phyloP scores from a whole-genome alignment of 1,284 basidiomycete species.

The Ceratobasidium papillatum region DNA sequence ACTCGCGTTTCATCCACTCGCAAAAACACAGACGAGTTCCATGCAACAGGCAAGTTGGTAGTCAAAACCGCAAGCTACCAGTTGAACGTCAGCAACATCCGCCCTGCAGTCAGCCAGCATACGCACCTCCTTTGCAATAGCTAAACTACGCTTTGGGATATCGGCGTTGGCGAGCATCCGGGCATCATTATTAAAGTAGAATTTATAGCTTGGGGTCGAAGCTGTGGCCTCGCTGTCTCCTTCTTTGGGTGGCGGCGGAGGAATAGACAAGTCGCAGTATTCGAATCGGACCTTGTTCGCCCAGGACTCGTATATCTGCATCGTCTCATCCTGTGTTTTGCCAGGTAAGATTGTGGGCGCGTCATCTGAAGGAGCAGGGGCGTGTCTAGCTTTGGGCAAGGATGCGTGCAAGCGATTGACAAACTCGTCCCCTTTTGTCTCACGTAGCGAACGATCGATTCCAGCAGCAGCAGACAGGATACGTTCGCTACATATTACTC shows the following conservation, averaged over 20 bases:
- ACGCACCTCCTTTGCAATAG: conserved; percentile 88
- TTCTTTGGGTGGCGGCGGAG: conserved; percentile 50
- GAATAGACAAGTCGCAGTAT: conserved; percentile 81
- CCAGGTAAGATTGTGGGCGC: conserved; percentile 40
- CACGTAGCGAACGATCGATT: conserved; percentile 83
- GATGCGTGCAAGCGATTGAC: conserved; percentile 77
- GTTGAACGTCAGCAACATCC: neutral
- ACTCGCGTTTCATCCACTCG: conserved; percentile 87
- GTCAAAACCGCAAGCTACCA: conserved; percentile 85
- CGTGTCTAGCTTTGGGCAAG: conserved; percentile 60
- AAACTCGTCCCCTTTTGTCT: conserved; percentile 86
- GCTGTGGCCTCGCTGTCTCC: conserved; percentile 48
- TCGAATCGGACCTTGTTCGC: conserved; percentile 81
- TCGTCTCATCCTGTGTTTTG: conserved; percentile 68
- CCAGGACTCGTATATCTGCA: conserved; percentile 82
- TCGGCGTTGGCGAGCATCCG: conserved; percentile 79
- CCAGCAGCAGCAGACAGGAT: conserved; percentile 79
- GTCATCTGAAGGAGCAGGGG: neutral
- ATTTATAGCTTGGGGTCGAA: conserved; percentile 74
- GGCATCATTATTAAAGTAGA: conserved; percentile 79
- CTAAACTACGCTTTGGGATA: conserved; percentile 85
- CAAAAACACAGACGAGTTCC: conserved; percentile 90
- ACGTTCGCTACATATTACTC: conserved; percentile 72
- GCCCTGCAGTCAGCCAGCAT: neutral
- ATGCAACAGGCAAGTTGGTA: conserved; percentile 86